phyloP scores from a whole-genome alignment of 2,329 filamentous ascomycete genomes.

The Alternaria arborescens region DNA sequence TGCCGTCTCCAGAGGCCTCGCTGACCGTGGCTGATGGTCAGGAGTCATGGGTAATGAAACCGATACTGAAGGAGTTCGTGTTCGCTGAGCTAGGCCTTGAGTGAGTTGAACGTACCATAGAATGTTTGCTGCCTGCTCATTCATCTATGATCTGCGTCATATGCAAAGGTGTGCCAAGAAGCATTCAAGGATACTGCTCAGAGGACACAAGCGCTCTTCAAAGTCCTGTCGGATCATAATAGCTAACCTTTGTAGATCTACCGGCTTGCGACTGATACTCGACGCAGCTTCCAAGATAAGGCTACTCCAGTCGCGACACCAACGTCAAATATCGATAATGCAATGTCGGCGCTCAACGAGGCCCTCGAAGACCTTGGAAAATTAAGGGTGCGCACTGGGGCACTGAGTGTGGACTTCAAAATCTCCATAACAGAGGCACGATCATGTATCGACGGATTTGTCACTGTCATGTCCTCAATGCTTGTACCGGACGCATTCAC shows the following conservation, averaged over 20 bases:
- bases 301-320: slow-evolving; percentile 32
- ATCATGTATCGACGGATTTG: slow-evolving; percentile 34
- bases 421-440: slow-evolving; percentile 28
- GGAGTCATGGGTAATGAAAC: slow-evolving; percentile 27
- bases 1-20: slow-evolving; percentile 24
- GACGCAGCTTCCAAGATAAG: slow-evolving; percentile 34
- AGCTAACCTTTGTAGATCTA: slow-evolving; percentile 34
- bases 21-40: slow-evolving; percentile 28
- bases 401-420: slow-evolving; percentile 18
- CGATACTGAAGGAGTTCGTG: neutral
- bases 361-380: slow-evolving; percentile 39
- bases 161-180: neutral
- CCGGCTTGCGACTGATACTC: slow-evolving; percentile 37
- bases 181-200: neutral
- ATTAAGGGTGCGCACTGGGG: slow-evolving; percentile 31
- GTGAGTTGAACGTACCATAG: neutral
- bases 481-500: slow-evolving; percentile 32
- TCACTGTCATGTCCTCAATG: slow-evolving; percentile 22
- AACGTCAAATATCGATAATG: slow-evolving; percentile 32
- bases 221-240: neutral
- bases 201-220: neutral
- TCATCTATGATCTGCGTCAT: neutral
- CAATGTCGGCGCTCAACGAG: slow-evolving; percentile 38
- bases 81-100: neutral
- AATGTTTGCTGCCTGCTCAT: neutral